Conservation (phyloP, 345 rosid genomes). For the Euphorbia pulcherrima region DNA sequence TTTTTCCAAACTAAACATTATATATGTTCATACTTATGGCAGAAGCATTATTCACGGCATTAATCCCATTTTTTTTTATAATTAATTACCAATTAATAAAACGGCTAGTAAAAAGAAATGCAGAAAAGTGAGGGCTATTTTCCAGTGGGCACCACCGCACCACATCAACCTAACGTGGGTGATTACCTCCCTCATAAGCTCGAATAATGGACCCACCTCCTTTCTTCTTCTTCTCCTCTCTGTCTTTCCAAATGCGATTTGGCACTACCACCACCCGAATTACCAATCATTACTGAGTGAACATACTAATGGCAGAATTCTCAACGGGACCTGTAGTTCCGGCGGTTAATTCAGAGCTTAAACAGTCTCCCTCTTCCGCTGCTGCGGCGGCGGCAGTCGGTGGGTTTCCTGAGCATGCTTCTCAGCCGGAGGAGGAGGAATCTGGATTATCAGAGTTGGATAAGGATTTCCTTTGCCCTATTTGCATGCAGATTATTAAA, state of each 20-base stretch:
- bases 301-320: constrained; percentile 23
- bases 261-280: neutral
- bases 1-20: too few relatives aligned
- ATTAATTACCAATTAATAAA: too few relatives aligned
- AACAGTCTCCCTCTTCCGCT: constrained; percentile 18
- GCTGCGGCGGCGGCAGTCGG: constrained; percentile 14
- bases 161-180: constrained; percentile 15
- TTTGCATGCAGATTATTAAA: constrained; percentile 92
- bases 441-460: constrained; percentile 33
- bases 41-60: too few relatives aligned
- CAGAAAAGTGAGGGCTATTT: neutral
- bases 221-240: neutral
- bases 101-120: neutral
- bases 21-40: too few relatives aligned
- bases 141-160: neutral
- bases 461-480: constrained; percentile 84
- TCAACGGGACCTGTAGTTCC: constrained; percentile 29
- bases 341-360: constrained; percentile 21
- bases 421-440: neutral
- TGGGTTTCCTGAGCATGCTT: neutral
- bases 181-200: constrained; percentile 20
- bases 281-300: neutral
- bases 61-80: too few relatives aligned
- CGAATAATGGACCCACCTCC: constrained; percentile 21
- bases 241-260: neutral